A percentile compares a stretch with the other conserved stretches of the same genome.
Conservation (phyloP, 805 yeast species). For the Yamadazyma tumulicola region DNA sequence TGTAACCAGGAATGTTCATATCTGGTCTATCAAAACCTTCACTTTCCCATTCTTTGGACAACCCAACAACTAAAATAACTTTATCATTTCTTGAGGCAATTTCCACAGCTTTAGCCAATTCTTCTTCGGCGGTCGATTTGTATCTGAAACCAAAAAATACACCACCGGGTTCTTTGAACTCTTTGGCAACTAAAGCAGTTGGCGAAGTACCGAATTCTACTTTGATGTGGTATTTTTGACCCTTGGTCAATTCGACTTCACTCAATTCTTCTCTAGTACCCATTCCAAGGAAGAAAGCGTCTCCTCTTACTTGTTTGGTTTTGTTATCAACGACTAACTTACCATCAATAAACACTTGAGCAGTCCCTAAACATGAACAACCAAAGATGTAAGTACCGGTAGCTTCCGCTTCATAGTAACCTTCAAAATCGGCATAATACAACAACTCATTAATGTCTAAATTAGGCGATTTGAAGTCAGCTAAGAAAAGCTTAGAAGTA, state of each 20-base stretch:
- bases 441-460: constrained; percentile 16
- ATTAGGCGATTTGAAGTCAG: constrained; percentile 20
- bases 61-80: constrained; percentile 26
- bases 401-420: constrained; percentile 44
- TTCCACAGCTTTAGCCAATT: constrained; percentile 21
- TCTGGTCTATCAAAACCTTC: constrained; percentile 31
- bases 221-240: constrained; percentile 41
- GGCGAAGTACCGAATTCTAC: constrained; percentile 44
- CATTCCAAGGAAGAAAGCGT: constrained; percentile 46
- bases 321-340: constrained; percentile 54
- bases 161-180: constrained; percentile 23
- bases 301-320: constrained; percentile 48
- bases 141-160: constrained; percentile 21
- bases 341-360: constrained; percentile 50
- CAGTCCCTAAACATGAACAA: constrained; percentile 51
- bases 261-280: constrained; percentile 53
- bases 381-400: constrained; percentile 52
- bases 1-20: constrained; percentile 28
- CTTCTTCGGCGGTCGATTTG: constrained; percentile 22
- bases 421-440: constrained; percentile 45
- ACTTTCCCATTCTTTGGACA: constrained; percentile 30
- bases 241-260: constrained; percentile 36
- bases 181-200: constrained; percentile 14
- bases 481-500: constrained; percentile 20
- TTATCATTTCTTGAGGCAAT: constrained; percentile 27